Evolutionary conservation across 306 rosid species (phyloP).

Genomic region (apple (Malus domestica)): DNA sequence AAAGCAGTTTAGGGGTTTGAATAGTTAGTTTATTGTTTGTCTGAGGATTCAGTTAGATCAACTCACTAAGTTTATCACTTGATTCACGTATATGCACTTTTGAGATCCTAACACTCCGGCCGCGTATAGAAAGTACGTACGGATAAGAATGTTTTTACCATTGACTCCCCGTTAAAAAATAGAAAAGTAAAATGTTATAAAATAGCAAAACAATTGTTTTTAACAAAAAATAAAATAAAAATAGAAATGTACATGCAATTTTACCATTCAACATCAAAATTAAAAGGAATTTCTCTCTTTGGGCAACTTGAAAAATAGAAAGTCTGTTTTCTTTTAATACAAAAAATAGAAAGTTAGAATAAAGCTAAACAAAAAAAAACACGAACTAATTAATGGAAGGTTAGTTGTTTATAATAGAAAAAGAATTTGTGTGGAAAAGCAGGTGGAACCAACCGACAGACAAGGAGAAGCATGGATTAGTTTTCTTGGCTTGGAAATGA

Average conservation of each 20-base stretch:
- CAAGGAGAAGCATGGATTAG: constrained; percentile 45
- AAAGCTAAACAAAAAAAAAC: neutral
- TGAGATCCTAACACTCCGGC: neutral
- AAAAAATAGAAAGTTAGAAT: neutral
- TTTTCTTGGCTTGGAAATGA: constrained; percentile 61
- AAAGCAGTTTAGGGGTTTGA: neutral
- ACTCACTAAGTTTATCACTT: neutral
- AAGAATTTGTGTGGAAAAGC: constrained; percentile 17
- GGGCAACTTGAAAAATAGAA: neutral
- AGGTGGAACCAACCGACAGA: constrained; percentile 48
- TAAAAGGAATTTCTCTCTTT: neutral
- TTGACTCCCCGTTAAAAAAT: neutral
- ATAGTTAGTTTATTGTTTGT: neutral
- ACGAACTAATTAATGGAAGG: neutral
- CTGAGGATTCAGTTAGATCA: neutral
- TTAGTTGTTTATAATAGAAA: neutral
- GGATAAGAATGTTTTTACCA: neutral
- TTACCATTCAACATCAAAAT: neutral
- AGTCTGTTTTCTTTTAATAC: neutral
- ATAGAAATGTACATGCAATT: neutral
- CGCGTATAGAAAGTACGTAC: neutral
- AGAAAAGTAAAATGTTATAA: neutral
- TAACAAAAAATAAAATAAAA: neutral
- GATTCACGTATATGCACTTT: neutral
- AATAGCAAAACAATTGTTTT: neutral